A percentile compares a stretch with the other conserved stretches of the same genome.
These are phyloP conservation scores for Kwoniella pini DNA, from an alignment of 768 basidiomycete genomes.

Conservation along the genomic window DNA sequence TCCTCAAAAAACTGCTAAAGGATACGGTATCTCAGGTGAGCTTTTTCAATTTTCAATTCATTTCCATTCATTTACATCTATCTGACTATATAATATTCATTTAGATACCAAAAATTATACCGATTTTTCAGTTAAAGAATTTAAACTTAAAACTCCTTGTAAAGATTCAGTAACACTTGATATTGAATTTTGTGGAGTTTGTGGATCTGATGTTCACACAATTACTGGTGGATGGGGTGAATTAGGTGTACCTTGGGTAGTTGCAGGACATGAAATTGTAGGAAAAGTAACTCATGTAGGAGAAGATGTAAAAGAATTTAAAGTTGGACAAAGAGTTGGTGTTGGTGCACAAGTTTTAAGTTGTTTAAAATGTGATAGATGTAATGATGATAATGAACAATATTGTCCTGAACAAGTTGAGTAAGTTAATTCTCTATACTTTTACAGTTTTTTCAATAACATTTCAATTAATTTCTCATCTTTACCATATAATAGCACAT, in stretches of 20 bases:
- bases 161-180: slow-evolving; percentile 37
- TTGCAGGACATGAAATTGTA: slow-evolving; percentile 62
- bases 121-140: slow-evolving; percentile 48
- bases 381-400: slow-evolving; percentile 53
- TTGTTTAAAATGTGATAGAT: slow-evolving; percentile 59
- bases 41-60: too few relatives aligned
- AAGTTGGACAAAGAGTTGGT: slow-evolving; percentile 64
- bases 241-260: slow-evolving; percentile 22
- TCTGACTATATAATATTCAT: background rate
- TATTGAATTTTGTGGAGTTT: slow-evolving; percentile 57
- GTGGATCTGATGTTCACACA: slow-evolving; percentile 62
- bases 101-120: slow-evolving; percentile 46
- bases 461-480: too few relatives aligned
- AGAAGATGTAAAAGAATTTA: slow-evolving; percentile 61
- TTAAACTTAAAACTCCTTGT: slow-evolving; percentile 41
- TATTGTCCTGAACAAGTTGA: slow-evolving; percentile 60
- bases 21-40: slow-evolving; percentile 45
- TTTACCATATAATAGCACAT: slow-evolving; percentile 38
- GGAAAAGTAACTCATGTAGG: slow-evolving; percentile 63
- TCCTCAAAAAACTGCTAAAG: slow-evolving; percentile 30
- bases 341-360: slow-evolving; percentile 61
- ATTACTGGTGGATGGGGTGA: slow-evolving; percentile 58
- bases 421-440: too few relatives aligned
- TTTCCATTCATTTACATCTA: background rate
- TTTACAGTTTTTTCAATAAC: too few relatives aligned